Percentiles rank a stretch among this genome's conserved stretches.
Evolutionary conservation across 2,329 filamentous ascomycete genomes (phyloP).

Genomic region (Paraphaeosphaeria minitans): DNA sequence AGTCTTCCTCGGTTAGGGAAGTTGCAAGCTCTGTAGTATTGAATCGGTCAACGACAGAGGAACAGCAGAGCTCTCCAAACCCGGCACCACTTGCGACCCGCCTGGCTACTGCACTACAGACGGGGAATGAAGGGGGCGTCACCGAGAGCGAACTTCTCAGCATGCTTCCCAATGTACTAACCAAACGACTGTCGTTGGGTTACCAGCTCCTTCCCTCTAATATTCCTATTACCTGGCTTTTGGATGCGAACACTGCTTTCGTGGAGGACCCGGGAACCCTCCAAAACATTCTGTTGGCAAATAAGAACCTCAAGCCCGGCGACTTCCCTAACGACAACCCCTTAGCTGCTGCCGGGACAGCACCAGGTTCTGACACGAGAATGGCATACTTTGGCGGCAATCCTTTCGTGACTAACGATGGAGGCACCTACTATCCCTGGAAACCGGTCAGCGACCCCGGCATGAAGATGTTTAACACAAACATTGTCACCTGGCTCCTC

Average conservation of each 20-base stretch:
- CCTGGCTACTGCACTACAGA: not conserved
- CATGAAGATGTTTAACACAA: not conserved
- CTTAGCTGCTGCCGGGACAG: not conserved
- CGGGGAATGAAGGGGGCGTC: not conserved
- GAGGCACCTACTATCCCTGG: not conserved
- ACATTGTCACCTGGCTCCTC: conserved; percentile 1
- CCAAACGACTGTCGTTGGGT: not conserved
- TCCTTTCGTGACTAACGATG: conserved; percentile 2
- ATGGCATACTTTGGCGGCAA: conserved; percentile 3
- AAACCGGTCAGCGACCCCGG: conserved; percentile 1
- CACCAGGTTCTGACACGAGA: not conserved
- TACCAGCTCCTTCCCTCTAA: not conserved
- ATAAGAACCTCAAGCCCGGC: conserved; percentile 1
- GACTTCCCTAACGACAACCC: not conserved
- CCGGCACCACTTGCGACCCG: not conserved
- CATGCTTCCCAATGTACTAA: not conserved
- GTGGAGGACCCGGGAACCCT: not conserved
- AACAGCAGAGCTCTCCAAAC: not conserved
- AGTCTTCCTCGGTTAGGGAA: not conserved
- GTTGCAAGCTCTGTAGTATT: not conserved
- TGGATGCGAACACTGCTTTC: conserved; percentile 2
- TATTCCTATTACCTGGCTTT: not conserved
- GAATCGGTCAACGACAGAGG: not conserved
- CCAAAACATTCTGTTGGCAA: conserved; percentile 2
- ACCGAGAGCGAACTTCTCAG: not conserved